A percentile compares a stretch with the other conserved stretches of the same genome.
Evolutionary conservation across 2,329 filamentous ascomycete genomes (phyloP).

Genomic region (Scortechinia acanthostroma): DNA sequence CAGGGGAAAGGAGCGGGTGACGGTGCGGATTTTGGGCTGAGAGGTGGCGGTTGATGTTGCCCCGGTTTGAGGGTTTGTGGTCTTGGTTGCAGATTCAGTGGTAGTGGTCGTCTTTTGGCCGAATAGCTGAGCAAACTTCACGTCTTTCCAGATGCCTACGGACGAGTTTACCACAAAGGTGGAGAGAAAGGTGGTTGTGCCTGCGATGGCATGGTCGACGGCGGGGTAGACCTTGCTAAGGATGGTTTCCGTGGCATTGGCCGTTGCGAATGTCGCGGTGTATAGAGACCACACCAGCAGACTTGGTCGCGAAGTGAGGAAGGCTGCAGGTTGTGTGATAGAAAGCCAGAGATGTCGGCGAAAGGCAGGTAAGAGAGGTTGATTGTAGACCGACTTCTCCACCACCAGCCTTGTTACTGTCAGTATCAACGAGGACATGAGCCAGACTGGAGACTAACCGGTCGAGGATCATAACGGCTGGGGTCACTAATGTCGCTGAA

Average conservation of each 20-base stretch:
- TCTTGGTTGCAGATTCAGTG: not conserved
- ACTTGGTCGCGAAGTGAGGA: not conserved
- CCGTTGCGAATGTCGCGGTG: not conserved
- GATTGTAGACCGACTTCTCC: not conserved
- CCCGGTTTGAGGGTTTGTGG: constrained; percentile 8
- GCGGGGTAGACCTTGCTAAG: not conserved
- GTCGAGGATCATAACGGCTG: constrained; percentile 1
- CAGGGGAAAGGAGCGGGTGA: not conserved
- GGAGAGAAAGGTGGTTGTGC: constrained; percentile 13
- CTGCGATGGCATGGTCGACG: constrained; percentile 11
- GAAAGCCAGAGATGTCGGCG: constrained; percentile 7
- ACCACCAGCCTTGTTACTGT: not conserved
- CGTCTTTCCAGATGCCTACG: constrained; percentile 18
- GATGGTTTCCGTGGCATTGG: not conserved
- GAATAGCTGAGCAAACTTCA: constrained; percentile 17
- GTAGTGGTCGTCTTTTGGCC: constrained; percentile 5
- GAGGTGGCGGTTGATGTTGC: not conserved
- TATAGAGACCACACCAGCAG: not conserved
- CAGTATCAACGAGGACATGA: not conserved
- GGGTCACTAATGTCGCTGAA: not conserved
- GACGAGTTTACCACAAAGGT: constrained; percentile 20
- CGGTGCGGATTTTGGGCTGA: not conserved
- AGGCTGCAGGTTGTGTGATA: constrained; percentile 1
- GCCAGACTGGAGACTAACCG: not conserved
- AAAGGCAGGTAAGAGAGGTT: constrained; percentile 5